Conservation (phyloP, 352 stramenopile species). For the Globisporangium cylindrosporum region DNA sequence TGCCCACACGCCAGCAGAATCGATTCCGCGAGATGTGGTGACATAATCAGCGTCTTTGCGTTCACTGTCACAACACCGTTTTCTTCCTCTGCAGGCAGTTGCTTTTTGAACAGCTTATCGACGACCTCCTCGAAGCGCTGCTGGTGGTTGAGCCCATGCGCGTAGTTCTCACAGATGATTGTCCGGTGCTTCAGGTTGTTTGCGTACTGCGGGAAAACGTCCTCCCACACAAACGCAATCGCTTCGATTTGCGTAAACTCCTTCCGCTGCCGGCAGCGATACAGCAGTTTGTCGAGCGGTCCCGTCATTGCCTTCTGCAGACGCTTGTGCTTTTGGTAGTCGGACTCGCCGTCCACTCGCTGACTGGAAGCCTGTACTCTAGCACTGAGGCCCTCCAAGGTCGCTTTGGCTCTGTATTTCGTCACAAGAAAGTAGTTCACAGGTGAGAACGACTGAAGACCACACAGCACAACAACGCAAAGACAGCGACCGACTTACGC, state of each 20-base stretch:
- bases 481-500: constrained; percentile 10
- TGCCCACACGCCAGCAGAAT: constrained; percentile 55
- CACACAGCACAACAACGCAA: background rate
- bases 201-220: constrained; percentile 52
- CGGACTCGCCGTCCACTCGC: constrained; percentile 22
- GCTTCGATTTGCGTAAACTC: constrained; percentile 50
- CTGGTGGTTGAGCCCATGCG: constrained; percentile 42
- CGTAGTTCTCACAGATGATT: constrained; percentile 55
- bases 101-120: constrained; percentile 35
- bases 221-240: constrained; percentile 42
- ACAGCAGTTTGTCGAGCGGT: constrained; percentile 48
- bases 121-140: constrained; percentile 54
- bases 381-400: constrained; percentile 7
- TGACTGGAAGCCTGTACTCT: constrained; percentile 8
- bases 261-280: constrained; percentile 25
- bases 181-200: constrained; percentile 35
- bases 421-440: background rate
- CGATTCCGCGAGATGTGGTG: constrained; percentile 38
- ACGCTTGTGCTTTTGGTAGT: constrained; percentile 32
- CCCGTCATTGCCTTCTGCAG: constrained; percentile 50
- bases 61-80: background rate
- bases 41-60: constrained; percentile 29
- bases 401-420: constrained; percentile 16
- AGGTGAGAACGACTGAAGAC: background rate
- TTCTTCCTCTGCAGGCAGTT: constrained; percentile 14